Percentiles rank a stretch among this genome's conserved stretches.
phyloP scores from a whole-genome alignment of 1,284 basidiomycete species.

The Schizopora paradoxa region DNA sequence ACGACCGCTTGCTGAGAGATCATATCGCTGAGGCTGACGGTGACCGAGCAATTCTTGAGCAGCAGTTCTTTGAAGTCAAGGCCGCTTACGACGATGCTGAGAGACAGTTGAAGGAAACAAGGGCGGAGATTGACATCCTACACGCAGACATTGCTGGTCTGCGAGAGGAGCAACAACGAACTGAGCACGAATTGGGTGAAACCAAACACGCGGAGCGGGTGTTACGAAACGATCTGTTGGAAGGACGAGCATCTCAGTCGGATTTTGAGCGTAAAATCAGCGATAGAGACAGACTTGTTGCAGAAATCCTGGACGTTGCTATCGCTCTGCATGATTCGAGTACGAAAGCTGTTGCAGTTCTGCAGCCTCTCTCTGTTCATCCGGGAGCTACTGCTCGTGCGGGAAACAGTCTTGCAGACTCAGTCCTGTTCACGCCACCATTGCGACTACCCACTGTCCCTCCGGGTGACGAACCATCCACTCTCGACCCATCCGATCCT shows the following conservation, averaged over 20 bases:
- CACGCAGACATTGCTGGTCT: constrained; percentile 61
- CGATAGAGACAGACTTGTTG: constrained; percentile 53
- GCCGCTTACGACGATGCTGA: constrained; percentile 55
- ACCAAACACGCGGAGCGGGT: constrained; percentile 55
- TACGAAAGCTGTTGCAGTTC: constrained; percentile 59
- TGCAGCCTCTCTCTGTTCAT: constrained; percentile 56
- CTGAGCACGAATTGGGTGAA: constrained; percentile 62
- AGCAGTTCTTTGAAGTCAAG: constrained; percentile 76
- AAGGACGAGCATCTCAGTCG: constrained; percentile 57
- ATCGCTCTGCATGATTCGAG: constrained; percentile 70
- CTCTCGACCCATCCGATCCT: constrained; percentile 71
- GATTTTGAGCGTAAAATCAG: constrained; percentile 62
- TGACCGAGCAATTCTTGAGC: constrained; percentile 83
- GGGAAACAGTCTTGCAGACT: constrained; percentile 35
- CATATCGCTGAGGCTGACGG: constrained; percentile 89
- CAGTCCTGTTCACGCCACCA: constrained; percentile 44
- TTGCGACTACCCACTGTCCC: constrained; percentile 40
- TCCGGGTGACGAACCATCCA: constrained; percentile 58
- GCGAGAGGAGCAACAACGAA: constrained; percentile 65
- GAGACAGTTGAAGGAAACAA: constrained; percentile 55
- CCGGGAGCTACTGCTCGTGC: constrained; percentile 39
- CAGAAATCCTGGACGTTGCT: constrained; percentile 69
- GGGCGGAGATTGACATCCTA: constrained; percentile 51
- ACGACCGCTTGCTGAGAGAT: constrained; percentile 80
- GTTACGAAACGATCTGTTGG: constrained; percentile 56